phyloP scores from a whole-genome alignment of 352 stramenopile species.

The Pythium coloratum region DNA sequence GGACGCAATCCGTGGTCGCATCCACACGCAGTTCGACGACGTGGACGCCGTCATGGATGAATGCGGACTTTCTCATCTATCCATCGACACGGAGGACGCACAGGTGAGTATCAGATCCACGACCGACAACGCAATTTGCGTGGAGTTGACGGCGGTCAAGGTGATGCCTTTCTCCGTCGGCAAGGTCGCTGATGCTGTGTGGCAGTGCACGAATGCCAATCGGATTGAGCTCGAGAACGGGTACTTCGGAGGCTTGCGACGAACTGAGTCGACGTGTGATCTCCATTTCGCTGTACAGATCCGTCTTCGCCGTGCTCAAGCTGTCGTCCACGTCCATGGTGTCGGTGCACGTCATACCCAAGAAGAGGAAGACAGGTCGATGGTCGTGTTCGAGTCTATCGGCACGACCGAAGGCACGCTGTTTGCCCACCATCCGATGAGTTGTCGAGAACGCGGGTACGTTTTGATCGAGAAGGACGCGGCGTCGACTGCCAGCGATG shows the following conservation, averaged over 20 bases:
- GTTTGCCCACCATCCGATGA: not conserved
- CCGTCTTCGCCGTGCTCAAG: not conserved
- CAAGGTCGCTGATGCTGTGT: slow-evolving; percentile 6
- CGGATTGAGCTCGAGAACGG: slow-evolving; percentile 3
- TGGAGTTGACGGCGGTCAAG: slow-evolving; percentile 7
- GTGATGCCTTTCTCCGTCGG: slow-evolving; percentile 4
- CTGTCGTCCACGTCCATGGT: not conserved
- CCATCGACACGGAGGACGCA: not conserved
- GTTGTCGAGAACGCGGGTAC: slow-evolving; percentile 9
- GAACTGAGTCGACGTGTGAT: not conserved
- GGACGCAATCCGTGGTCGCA: slow-evolving; percentile 2
- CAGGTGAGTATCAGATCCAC: not conserved
- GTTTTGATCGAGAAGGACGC: not conserved
- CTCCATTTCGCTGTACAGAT: not conserved
- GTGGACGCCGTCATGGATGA: not conserved
- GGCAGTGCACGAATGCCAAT: slow-evolving; percentile 3
- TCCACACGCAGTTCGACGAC: slow-evolving; percentile 2
- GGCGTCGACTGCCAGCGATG: not conserved
- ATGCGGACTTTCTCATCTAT: not conserved
- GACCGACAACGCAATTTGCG: slow-evolving; percentile 3
- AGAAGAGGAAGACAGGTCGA: not conserved
- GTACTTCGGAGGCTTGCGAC: not conserved
- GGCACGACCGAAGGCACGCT: not conserved
- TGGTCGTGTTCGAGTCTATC: slow-evolving; percentile 2
- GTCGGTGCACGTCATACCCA: not conserved